Conservation (phyloP, 495 filamentous ascomycete species). For the Trypethelium eluteriae region DNA sequence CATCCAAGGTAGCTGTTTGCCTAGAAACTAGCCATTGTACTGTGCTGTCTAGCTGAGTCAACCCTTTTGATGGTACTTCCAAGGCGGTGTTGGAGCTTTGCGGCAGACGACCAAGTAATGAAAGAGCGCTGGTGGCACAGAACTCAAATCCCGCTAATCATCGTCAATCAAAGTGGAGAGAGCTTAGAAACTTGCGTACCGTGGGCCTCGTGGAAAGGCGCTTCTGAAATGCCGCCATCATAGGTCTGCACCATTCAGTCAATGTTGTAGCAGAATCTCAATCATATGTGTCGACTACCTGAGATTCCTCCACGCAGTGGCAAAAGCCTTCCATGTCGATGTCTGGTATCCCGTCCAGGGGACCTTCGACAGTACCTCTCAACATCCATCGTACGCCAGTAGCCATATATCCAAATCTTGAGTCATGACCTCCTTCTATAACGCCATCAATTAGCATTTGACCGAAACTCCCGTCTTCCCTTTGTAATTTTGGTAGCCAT, state of each 20-base stretch:
- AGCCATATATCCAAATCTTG: conserved; percentile 79
- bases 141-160: conserved; percentile 74
- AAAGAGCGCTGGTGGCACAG: conserved; percentile 69
- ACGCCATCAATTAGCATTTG: conserved; percentile 58
- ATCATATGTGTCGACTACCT: conserved; percentile 43
- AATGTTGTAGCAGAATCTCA: background rate
- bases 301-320: conserved; percentile 59
- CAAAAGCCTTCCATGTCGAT: conserved; percentile 65
- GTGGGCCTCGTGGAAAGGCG: conserved; percentile 76
- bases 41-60: conserved; percentile 39
- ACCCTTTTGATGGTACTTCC: conserved; percentile 18
- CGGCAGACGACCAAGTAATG: conserved; percentile 54
- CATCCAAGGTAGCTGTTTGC: conserved; percentile 43
- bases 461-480: conserved; percentile 83
- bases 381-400: conserved; percentile 76
- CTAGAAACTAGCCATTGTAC: conserved; percentile 62
- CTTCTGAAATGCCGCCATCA: conserved; percentile 82
- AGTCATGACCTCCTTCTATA: conserved; percentile 71
- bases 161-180: background rate
- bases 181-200: conserved; percentile 45
- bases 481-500: conserved; percentile 73
- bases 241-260: conserved; percentile 54
- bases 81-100: background rate
- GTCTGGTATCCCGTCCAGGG: conserved; percentile 55
- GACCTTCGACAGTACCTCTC: conserved; percentile 45